Percentiles rank a stretch among this genome's conserved stretches.
These are phyloP conservation scores for Penicillium turbatum DNA, from an alignment of 495 filamentous ascomycete species.

Conservation along the genomic window DNA sequence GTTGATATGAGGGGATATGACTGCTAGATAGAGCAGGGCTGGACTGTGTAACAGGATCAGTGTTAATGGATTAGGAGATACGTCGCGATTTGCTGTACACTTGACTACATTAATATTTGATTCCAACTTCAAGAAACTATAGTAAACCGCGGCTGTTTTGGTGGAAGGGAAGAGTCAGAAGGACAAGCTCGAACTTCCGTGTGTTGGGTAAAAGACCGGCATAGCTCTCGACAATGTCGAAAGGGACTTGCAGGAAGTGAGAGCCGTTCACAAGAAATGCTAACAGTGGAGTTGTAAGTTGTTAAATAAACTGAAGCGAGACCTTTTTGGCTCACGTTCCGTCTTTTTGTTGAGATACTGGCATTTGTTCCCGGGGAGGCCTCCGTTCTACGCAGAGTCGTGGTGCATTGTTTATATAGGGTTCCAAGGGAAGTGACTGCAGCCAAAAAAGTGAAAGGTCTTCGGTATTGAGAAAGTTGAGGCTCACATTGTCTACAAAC, in stretches of 20 bases:
- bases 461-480: too few species aligned
- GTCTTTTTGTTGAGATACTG: constrained; percentile 19
- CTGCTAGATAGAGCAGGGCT: neutral
- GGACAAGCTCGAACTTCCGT: constrained; percentile 53
- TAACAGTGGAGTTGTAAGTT: constrained; percentile 8
- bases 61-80: neutral
- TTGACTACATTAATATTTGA: too few species aligned
- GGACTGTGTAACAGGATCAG: neutral
- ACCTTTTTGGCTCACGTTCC: constrained; percentile 4
- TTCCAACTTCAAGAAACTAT: too few species aligned
- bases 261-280: constrained; percentile 64
- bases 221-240: constrained; percentile 74
- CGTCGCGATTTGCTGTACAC: too few species aligned
- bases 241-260: constrained; percentile 65
- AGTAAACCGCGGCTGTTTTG: constrained; percentile 39
- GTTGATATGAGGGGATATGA: neutral
- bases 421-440: constrained; percentile 14
- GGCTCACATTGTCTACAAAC: too few species aligned
- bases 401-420: too few species aligned
- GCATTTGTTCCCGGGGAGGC: constrained; percentile 2
- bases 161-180: constrained; percentile 74
- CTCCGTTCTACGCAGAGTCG: too few species aligned
- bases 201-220: constrained; percentile 68
- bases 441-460: neutral
- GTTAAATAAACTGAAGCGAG: neutral